phyloP scores from a whole-genome alignment of 176 grass and related monocot genomes.

The Ananas comosus region DNA sequence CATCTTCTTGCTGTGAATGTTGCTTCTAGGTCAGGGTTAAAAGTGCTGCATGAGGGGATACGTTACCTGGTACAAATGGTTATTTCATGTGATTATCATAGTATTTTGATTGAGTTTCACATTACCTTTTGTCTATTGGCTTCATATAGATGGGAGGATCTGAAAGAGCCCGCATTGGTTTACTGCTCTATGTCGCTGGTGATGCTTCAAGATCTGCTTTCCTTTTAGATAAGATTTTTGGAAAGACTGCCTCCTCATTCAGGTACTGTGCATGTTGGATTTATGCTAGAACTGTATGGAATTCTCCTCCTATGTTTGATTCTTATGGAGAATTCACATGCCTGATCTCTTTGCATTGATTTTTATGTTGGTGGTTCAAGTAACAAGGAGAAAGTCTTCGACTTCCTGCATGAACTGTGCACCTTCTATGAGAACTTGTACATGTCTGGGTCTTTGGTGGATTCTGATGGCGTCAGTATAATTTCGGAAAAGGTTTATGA shows the following conservation, averaged over 20 bases:
- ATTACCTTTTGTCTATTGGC: slow-evolving; percentile 21
- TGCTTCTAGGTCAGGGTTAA: slow-evolving; percentile 56
- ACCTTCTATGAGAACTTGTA: slow-evolving; percentile 65
- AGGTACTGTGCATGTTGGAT: slow-evolving; percentile 38
- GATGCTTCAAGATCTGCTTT: slow-evolving; percentile 36
- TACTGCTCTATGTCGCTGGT: slow-evolving; percentile 49
- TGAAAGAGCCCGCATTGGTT: slow-evolving; percentile 71
- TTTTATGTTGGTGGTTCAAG: slow-evolving; percentile 35
- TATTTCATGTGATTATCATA: slow-evolving; percentile 6
- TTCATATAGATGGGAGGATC: slow-evolving; percentile 50
- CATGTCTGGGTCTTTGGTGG: slow-evolving; percentile 27
- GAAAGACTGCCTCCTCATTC: slow-evolving; percentile 63
- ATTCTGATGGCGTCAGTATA: slow-evolving; percentile 32
- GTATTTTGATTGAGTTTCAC: slow-evolving; percentile 1
- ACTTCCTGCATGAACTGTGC: slow-evolving; percentile 67
- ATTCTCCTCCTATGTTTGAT: background rate
- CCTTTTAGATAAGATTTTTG: slow-evolving; percentile 66
- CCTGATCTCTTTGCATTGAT: background rate
- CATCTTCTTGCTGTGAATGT: slow-evolving; percentile 86
- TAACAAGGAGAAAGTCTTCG: slow-evolving; percentile 59
- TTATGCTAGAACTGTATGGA: background rate
- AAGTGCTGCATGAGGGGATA: slow-evolving; percentile 72
- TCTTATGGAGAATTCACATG: too few relatives aligned
- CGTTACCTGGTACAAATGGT: slow-evolving; percentile 64
- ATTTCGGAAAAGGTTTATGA: slow-evolving; percentile 62